phyloP scores from a whole-genome alignment of 2,329 filamentous ascomycete genomes.

The Fusarium begoniae region DNA sequence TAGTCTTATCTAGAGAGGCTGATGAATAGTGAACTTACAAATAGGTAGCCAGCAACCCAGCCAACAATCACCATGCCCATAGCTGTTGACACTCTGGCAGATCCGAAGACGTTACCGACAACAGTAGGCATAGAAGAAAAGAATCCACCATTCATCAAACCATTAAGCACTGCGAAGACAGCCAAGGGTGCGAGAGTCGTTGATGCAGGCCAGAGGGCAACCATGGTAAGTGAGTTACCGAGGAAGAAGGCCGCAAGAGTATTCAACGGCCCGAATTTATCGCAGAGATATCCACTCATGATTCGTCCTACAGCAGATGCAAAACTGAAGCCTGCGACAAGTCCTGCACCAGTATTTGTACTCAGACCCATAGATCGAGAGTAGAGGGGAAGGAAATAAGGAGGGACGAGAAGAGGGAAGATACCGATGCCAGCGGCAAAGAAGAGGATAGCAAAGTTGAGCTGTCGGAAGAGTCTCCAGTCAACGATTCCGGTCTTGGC shows the following conservation, averaged over 20 bases:
- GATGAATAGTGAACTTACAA: slow-evolving; percentile 51
- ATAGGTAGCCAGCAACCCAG: slow-evolving; percentile 69
- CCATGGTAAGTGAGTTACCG: slow-evolving; percentile 65
- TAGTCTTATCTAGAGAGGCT: not conserved
- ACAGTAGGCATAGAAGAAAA: slow-evolving; percentile 72
- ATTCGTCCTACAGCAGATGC: slow-evolving; percentile 68
- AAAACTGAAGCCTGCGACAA: slow-evolving; percentile 70
- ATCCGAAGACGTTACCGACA: slow-evolving; percentile 67
- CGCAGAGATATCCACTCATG: slow-evolving; percentile 61
- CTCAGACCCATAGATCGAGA: slow-evolving; percentile 63
- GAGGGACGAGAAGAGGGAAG: slow-evolving; percentile 68
- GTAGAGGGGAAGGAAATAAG: slow-evolving; percentile 69
- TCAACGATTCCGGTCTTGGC: slow-evolving; percentile 53
- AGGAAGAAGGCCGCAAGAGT: slow-evolving; percentile 60
- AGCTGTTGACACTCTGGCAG: slow-evolving; percentile 61
- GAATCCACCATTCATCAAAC: slow-evolving; percentile 69
- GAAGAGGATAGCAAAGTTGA: slow-evolving; percentile 63
- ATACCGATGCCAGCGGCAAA: slow-evolving; percentile 63
- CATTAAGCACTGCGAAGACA: slow-evolving; percentile 68
- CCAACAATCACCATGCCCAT: slow-evolving; percentile 71
- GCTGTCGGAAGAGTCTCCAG: slow-evolving; percentile 62
- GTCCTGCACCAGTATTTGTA: slow-evolving; percentile 61
- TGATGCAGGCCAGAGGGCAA: slow-evolving; percentile 69
- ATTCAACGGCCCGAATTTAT: slow-evolving; percentile 65
- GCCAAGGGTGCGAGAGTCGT: slow-evolving; percentile 62